Evolutionary conservation across 140 eudicot genomes (phyloP), one percentile per base, ranked within the genome.

Genomic region (Ambrosia hybrid): DNA sequence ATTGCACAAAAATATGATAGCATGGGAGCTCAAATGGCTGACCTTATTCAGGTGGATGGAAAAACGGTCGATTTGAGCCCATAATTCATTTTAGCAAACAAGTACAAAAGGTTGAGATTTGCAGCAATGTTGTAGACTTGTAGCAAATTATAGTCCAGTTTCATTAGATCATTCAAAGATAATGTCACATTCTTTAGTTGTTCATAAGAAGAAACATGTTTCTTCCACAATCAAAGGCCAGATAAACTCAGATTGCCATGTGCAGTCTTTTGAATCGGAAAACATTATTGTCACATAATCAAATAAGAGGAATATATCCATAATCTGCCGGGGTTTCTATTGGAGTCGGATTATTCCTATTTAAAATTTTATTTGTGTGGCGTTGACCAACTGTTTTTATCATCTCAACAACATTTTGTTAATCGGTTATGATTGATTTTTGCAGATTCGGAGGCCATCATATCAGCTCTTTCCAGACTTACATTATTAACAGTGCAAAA

Each of bases 231-330:
- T 81, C 2, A 57, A 73, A 46, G 67, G 67, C 16, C 82, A 53
- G 62, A 41, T 71, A 52, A 79, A 78, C 63, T 82, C 91, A 55
- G 91, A 86, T 74, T 73, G 70, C 63, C 58, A 73, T 63, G 82
- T 83, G 75, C 80, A 59, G 17, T 69, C 86, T 62, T 76, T 83
- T 68, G 87, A 85, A 63, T 68, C 55, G 79, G 94, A 83, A 64
- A 87, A 79, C 63, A 80, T 73, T 38, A 53, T 67, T 49, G 84
- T 57, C 12, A 55, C 67, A 15, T 86, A 81, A 66, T 46, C 81
- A 13, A 67, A 49, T 52, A 57, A 56, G 15, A 70, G 87, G 67
- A 69, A 67, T 77, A 41, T 59, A 76, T 65, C 66, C 36, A 90
- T 88, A 83, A 75, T n/a, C n/a, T n/a, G n/a, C n/a, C n/a, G n/a